Evolutionary conservation across 192 early-diverging fungal species (phyloP), one percentile per base, ranked within the genome.

Genomic region (Dissophora globulifera): DNA sequence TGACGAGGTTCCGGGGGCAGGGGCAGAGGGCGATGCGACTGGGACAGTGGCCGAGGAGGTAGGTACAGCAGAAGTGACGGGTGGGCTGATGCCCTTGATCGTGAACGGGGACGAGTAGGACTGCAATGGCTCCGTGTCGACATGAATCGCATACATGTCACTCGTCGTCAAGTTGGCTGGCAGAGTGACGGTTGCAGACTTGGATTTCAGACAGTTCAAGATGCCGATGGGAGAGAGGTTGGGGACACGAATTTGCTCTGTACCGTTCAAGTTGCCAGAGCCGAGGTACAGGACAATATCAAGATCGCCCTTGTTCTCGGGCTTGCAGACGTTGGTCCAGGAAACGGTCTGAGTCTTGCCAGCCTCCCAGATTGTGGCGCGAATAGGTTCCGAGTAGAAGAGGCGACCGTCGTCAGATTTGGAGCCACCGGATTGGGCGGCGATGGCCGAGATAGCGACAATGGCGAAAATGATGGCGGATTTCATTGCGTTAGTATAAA

Each of bases 401-500:
- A 75, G 71, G 20, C 71, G 71, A 25, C 56, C 62, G 62, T 75
- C 62, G 25, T 75, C 69, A 9, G n/a, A n/a, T n/a, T n/a, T n/a
- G n/a, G 35, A 6, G 22, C 27, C 69, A 45, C 49, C 11, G 32
- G 59, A 40, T 62, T 75, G 71, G 33, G 71, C 71, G 48, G 63
- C 49, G 57, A 66, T 62, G 41, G 62, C 50, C 12, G 69, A 62
- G 51, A 57, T 63, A 38, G 70, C 70, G 22, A 62, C 48, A 40
- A 58, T 60, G 25, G 69, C 56, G 62, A 66, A 23, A 45, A 75
- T 6, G 53, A 47, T 46, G 35, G 40, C 50, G 58, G 29, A 75
- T 57, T 75, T 75, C 71, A 75, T 75, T 2, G 50, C 41, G 48
- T 4, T 57, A 19, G 23, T 67, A 13, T 41, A 33, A 16, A 4